Evolutionary conservation across 2,329 filamentous ascomycete species (phyloP).

Genomic region (Pyrenochaeta sp.): DNA sequence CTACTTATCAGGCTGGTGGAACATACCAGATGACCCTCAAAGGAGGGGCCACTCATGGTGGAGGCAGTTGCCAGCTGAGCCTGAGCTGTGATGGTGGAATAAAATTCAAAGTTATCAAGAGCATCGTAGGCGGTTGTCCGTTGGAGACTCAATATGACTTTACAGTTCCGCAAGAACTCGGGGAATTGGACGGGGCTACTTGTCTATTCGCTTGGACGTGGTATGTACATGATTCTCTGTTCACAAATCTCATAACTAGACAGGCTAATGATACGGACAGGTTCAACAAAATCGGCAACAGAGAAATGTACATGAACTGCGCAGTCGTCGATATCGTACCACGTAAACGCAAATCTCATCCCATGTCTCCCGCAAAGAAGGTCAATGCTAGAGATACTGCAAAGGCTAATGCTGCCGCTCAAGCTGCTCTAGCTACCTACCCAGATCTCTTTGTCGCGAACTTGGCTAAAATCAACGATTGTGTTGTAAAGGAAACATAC

Average conservation of each 20-base stretch:
- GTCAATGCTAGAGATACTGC: constrained; percentile 5
- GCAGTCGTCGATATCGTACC: constrained; percentile 70
- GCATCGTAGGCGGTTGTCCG: constrained; percentile 67
- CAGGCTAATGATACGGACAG: constrained; percentile 15
- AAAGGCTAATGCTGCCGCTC: constrained; percentile 17
- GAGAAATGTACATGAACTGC: constrained; percentile 90
- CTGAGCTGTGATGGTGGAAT: constrained; percentile 76
- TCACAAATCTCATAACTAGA: not conserved
- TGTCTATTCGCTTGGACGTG: constrained; percentile 75
- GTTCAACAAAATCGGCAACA: constrained; percentile 78
- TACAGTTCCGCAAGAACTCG: constrained; percentile 41
- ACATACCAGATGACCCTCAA: constrained; percentile 70
- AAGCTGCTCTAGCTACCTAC: constrained; percentile 42
- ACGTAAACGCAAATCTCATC: constrained; percentile 50
- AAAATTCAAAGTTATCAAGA: constrained; percentile 74
- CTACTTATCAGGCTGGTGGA: constrained; percentile 69
- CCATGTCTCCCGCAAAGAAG: constrained; percentile 49
- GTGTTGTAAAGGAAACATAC: constrained; percentile 47
- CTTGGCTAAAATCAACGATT: constrained; percentile 51
- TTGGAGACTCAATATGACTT: constrained; percentile 67
- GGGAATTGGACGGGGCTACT: not conserved
- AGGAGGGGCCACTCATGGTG: constrained; percentile 68
- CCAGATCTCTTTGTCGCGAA: constrained; percentile 57
- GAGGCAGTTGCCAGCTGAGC: constrained; percentile 79
- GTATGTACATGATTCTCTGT: constrained; percentile 9